Evolutionary conservation across 2,329 filamentous ascomycete species (phyloP).

Genomic region (Calonectria crousiana): DNA sequence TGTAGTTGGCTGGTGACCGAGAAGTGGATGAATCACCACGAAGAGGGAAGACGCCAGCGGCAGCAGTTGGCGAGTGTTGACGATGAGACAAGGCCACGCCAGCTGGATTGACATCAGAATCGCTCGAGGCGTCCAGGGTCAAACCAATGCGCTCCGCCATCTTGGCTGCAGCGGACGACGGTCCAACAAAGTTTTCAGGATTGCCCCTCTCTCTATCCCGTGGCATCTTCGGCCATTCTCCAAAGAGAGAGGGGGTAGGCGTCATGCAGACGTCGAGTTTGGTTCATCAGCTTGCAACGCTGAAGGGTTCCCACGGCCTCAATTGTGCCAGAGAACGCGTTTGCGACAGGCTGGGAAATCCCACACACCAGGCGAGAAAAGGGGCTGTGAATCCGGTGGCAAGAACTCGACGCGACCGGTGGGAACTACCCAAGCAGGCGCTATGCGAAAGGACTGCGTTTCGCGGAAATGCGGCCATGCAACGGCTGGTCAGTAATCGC

Average conservation of each 20-base stretch:
- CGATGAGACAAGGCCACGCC: background rate
- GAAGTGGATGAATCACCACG: conserved; percentile 25
- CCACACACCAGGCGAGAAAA: background rate
- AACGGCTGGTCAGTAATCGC: conserved; percentile 30
- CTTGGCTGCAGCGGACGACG: conserved; percentile 31
- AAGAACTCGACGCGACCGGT: conserved; percentile 1
- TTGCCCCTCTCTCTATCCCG: conserved; percentile 40
- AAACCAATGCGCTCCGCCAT: conserved; percentile 34
- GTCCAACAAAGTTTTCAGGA: conserved; percentile 42
- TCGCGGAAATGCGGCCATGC: conserved; percentile 24
- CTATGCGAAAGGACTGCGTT: conserved; percentile 7
- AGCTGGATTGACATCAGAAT: conserved; percentile 22
- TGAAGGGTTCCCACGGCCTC: background rate
- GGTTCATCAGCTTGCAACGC: conserved; percentile 11
- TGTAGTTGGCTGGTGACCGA: conserved; percentile 8
- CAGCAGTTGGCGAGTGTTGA: background rate
- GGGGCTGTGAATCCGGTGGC: background rate
- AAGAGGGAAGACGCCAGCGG: background rate
- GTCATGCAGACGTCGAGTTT: conserved; percentile 13
- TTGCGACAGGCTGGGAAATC: conserved; percentile 16
- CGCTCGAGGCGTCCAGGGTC: conserved; percentile 32
- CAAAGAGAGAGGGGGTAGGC: conserved; percentile 15
- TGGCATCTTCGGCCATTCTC: conserved; percentile 42
- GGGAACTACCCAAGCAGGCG: conserved; percentile 23
- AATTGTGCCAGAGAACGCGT: conserved; percentile 20